Conservation (phyloP, 1,284 basidiomycete species). For the Athelia psychrophila region DNA sequence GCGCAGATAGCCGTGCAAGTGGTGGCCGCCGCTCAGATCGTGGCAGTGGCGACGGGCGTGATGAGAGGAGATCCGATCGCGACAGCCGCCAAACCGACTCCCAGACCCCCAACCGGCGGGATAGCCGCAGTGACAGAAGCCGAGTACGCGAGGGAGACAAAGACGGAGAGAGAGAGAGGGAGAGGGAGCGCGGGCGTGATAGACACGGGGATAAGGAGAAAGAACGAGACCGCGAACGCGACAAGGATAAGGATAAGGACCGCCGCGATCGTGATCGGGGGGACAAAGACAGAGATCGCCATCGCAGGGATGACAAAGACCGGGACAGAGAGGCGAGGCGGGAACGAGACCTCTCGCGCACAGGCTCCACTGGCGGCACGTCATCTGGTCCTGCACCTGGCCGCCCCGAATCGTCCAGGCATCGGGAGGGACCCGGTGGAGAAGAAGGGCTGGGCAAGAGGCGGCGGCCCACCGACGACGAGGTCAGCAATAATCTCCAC, state of each 20-base stretch:
- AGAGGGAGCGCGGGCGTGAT: slow-evolving; percentile 39
- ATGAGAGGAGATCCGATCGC: slow-evolving; percentile 17
- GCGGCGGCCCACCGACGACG: slow-evolving; percentile 61
- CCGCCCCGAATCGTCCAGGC: slow-evolving; percentile 56
- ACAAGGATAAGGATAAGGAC: slow-evolving; percentile 36
- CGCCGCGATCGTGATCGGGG: slow-evolving; percentile 37
- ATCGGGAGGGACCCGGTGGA: slow-evolving; percentile 39
- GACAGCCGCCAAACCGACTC: slow-evolving; percentile 11
- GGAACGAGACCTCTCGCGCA: slow-evolving; percentile 42
- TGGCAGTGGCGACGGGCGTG: slow-evolving; percentile 33
- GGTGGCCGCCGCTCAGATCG: slow-evolving; percentile 59
- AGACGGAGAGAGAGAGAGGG: slow-evolving; percentile 33
- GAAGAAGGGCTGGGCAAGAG: slow-evolving; percentile 69
- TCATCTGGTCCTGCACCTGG: slow-evolving; percentile 45
- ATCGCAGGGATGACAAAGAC: slow-evolving; percentile 34
- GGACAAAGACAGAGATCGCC: slow-evolving; percentile 31
- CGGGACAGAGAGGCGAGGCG: slow-evolving; percentile 40
- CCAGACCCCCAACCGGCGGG: not conserved
- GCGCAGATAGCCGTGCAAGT: slow-evolving; percentile 69
- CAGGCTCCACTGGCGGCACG: slow-evolving; percentile 25
- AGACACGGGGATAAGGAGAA: slow-evolving; percentile 32
- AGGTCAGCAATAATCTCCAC: slow-evolving; percentile 43
- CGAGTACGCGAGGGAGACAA: slow-evolving; percentile 33
- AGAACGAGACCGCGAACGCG: slow-evolving; percentile 42
- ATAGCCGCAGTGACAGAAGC: slow-evolving; percentile 8